phyloP scores from a whole-genome alignment of 2,329 filamentous ascomycete genomes.

The Paecilomyces fulvus region DNA sequence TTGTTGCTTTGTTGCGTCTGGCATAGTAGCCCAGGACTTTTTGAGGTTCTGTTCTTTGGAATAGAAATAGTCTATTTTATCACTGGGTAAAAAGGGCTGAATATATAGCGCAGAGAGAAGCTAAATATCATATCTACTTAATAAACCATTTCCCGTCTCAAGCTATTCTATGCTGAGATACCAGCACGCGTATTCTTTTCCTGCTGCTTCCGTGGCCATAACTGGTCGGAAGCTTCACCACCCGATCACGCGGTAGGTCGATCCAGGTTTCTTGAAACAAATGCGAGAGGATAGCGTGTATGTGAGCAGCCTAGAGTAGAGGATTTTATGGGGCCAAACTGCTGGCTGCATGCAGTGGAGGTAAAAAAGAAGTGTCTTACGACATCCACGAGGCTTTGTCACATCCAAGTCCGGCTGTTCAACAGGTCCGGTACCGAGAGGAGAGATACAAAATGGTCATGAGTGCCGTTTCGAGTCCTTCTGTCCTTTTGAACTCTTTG shows the following conservation, averaged over 20 bases:
- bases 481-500: background rate
- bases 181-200: background rate
- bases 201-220: background rate
- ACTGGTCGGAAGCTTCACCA: background rate
- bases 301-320: background rate
- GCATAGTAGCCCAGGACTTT: no score
- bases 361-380: background rate
- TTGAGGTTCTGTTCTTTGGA: no score
- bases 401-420: background rate
- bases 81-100: no score
- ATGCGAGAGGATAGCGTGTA: background rate
- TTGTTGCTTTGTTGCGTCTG: no score
- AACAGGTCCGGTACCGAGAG: background rate
- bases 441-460: background rate
- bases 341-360: background rate
- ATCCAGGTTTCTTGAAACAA: background rate
- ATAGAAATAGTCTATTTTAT: no score
- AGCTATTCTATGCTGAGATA: no score
- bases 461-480: background rate
- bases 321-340: background rate
- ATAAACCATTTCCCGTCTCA: no score
- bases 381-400: background rate
- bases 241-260: background rate
- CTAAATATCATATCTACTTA: no score
- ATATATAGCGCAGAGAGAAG: no score